phyloP scores from a whole-genome alignment of 108 stramenopile genomes.

The Cyclotella choctawhatcheeana region DNA sequence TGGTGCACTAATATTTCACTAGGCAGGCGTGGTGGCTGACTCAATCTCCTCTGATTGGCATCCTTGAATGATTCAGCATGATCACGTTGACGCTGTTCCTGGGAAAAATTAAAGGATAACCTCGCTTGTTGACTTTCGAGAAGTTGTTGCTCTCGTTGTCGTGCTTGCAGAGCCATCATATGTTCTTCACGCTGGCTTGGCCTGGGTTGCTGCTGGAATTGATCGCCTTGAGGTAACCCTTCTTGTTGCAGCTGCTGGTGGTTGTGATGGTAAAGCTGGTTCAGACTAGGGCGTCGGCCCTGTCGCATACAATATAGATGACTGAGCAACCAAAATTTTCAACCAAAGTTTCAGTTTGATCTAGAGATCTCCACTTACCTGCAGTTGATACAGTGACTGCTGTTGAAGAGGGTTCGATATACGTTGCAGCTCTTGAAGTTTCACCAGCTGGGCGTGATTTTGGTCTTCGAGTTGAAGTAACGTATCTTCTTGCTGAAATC shows the following conservation, averaged over 20 bases:
- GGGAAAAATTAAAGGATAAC: background rate
- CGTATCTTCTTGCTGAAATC: too few relatives aligned
- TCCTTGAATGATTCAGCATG: background rate
- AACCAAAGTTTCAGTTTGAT: background rate
- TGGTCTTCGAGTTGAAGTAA: background rate
- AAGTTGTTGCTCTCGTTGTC: too few relatives aligned
- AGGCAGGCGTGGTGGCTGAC: slow-evolving; percentile 3
- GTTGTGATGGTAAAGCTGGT: too few relatives aligned
- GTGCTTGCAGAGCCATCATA: background rate
- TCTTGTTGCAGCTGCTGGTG: too few relatives aligned
- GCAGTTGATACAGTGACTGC: background rate
- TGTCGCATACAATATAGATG: too few relatives aligned
- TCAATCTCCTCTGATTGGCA: background rate
- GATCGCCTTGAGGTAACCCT: too few relatives aligned
- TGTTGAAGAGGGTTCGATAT: too few relatives aligned
- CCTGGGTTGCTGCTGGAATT: too few relatives aligned
- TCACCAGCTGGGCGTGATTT: background rate
- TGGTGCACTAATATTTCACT: background rate
- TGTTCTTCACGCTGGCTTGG: background rate
- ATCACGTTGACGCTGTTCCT: background rate
- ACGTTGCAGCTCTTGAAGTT: slow-evolving; percentile 1
- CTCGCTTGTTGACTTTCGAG: background rate
- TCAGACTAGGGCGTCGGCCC: too few relatives aligned
- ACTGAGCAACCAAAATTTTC: too few relatives aligned
- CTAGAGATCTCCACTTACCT: background rate